These are phyloP conservation scores for Ascocoryne sarcoides DNA, from an alignment of 2,329 filamentous ascomycete species.

Conservation along the genomic window DNA sequence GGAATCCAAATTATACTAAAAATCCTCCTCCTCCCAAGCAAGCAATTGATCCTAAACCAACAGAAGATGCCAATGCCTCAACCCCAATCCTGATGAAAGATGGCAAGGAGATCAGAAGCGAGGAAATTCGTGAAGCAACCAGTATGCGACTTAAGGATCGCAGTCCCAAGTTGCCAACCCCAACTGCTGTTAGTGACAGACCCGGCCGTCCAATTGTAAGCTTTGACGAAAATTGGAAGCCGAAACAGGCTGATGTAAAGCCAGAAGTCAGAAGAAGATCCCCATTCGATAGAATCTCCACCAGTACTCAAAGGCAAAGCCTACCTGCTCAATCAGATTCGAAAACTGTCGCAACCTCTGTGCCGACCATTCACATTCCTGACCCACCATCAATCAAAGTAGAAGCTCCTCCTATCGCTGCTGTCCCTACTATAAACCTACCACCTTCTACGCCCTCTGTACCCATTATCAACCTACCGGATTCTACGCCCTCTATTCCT, in stretches of 20 bases:
- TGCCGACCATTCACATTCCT: constrained; percentile 33
- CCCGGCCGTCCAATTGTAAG: constrained; percentile 93
- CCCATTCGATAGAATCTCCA: constrained; percentile 19
- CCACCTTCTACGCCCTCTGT: constrained; percentile 30
- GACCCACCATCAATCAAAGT: constrained; percentile 38
- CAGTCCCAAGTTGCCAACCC: constrained; percentile 78
- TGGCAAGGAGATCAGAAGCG: constrained; percentile 72
- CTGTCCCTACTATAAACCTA: constrained; percentile 44
- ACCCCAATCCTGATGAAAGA: constrained; percentile 44
- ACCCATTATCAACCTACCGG: constrained; percentile 14
- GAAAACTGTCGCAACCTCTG: constrained; percentile 23
- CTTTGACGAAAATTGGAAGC: constrained; percentile 80
- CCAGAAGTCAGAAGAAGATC: constrained; percentile 37
- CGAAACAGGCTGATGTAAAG: constrained; percentile 57
- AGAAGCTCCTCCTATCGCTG: constrained; percentile 30
- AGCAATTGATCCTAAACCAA: background rate
- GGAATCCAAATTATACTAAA: constrained; percentile 69
- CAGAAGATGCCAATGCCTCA: constrained; percentile 5
- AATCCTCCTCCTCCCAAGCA: constrained; percentile 38
- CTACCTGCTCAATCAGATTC: constrained; percentile 20
- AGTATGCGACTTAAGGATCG: constrained; percentile 82
- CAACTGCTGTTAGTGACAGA: constrained; percentile 82
- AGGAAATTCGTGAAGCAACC: constrained; percentile 85
- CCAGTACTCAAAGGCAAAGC: constrained; percentile 20
- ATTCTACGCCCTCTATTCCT: constrained; percentile 20